phyloP scores from a whole-genome alignment of 1,284 basidiomycete species.

The Ustilago cynodontis region DNA sequence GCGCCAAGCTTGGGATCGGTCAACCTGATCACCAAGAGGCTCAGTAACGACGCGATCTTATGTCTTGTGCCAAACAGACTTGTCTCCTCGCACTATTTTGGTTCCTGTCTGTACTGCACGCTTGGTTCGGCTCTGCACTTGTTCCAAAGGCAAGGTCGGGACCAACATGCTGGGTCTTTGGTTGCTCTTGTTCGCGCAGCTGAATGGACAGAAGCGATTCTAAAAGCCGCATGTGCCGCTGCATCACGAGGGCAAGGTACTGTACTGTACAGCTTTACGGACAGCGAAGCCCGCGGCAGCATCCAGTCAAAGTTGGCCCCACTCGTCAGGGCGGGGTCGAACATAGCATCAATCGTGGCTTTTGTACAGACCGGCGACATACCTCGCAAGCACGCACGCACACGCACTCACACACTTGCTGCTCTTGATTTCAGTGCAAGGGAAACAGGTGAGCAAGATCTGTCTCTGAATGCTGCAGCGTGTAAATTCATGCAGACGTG shows the following conservation, averaged over 20 bases:
- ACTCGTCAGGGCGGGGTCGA: neutral
- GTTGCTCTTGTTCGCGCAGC: too few relatives aligned
- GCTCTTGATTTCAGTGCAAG: neutral
- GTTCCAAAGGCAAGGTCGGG: too few relatives aligned
- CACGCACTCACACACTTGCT: neutral
- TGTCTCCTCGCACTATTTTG: too few relatives aligned
- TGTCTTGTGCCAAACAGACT: too few relatives aligned
- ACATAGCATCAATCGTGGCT: neutral
- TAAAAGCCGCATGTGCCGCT: slow-evolving; percentile 3
- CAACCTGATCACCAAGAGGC: neutral
- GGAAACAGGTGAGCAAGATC: neutral
- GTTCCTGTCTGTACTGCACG: too few relatives aligned
- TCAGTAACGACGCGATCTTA: too few relatives aligned
- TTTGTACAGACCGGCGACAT: neutral
- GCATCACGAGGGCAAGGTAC: neutral
- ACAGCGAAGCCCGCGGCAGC: neutral
- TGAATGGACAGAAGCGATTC: too few relatives aligned
- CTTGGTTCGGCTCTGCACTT: too few relatives aligned
- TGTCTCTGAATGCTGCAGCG: too few relatives aligned
- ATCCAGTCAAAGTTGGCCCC: neutral
- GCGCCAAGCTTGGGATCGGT: neutral
- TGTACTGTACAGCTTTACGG: neutral
- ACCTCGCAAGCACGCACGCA: neutral
- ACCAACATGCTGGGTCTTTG: too few relatives aligned
- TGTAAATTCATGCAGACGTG: neutral